A percentile compares a stretch with the other conserved stretches of the same genome.
phyloP scores from a whole-genome alignment of 495 filamentous ascomycete species.

The Aspergillus heteromorphus region DNA sequence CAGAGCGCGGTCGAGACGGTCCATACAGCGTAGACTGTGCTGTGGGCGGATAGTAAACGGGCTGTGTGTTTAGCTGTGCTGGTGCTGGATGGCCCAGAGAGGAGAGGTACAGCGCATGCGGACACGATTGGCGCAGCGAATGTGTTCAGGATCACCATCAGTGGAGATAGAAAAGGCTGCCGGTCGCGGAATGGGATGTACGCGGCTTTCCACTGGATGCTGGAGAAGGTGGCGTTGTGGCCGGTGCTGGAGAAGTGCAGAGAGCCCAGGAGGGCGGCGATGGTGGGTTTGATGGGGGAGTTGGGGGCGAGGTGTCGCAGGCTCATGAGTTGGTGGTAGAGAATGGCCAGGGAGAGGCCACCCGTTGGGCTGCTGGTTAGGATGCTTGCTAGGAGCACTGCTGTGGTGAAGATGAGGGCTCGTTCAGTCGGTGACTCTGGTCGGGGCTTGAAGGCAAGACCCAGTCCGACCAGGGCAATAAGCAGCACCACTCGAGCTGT shows the following conservation, averaged over 20 bases:
- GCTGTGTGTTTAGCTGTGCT: background rate
- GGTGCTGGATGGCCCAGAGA: background rate
- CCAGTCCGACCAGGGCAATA: background rate
- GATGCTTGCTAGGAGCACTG: background rate
- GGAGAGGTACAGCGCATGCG: conserved; percentile 70
- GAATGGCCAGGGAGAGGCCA: conserved; percentile 48
- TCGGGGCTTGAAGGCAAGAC: background rate
- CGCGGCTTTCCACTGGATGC: conserved; percentile 89
- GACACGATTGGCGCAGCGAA: conserved; percentile 82
- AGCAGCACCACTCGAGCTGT: background rate
- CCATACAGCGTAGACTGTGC: conserved; percentile 3
- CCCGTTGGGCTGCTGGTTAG: background rate
- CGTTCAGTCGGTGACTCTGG: background rate
- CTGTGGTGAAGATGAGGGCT: background rate
- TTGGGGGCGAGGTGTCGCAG: conserved; percentile 78
- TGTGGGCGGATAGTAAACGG: conserved; percentile 31
- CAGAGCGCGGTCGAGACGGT: conserved; percentile 63
- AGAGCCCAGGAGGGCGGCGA: conserved; percentile 75
- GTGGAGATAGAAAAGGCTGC: conserved; percentile 77
- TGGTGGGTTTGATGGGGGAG: conserved; percentile 69
- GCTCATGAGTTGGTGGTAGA: conserved; percentile 75
- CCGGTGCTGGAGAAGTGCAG: conserved; percentile 96
- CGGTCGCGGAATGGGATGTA: conserved; percentile 79
- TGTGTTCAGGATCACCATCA: conserved; percentile 77
- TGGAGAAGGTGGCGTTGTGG: conserved; percentile 79